A percentile compares a stretch with the other conserved stretches of the same genome.
These are phyloP conservation scores for Cladosporium sp. DNA, from an alignment of 2,329 filamentous ascomycete species.

Conservation along the genomic window DNA sequence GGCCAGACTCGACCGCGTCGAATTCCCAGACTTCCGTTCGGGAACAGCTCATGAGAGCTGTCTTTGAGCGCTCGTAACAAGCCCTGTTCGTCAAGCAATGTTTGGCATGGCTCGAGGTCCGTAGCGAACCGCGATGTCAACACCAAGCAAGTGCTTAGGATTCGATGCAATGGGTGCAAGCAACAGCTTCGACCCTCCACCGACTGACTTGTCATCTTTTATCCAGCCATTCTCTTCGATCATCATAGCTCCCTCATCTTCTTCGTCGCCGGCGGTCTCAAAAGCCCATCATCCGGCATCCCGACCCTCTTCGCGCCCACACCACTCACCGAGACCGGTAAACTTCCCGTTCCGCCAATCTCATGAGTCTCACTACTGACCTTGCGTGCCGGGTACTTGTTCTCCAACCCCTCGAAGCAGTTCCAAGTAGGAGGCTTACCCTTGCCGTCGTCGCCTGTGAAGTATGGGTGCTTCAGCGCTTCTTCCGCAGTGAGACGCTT, in stretches of 20 bases:
- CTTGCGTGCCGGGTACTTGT: conserved; percentile 83
- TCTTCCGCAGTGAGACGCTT: conserved; percentile 84
- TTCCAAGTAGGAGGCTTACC: conserved; percentile 63
- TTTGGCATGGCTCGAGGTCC: too few relatives aligned
- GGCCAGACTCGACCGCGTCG: too few relatives aligned
- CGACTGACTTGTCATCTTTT: background rate
- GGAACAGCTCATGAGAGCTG: too few relatives aligned
- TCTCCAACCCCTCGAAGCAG: conserved; percentile 87
- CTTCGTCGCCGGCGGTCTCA: conserved; percentile 52
- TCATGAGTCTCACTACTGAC: conserved; percentile 96
- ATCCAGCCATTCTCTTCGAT: background rate
- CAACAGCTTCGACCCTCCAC: background rate
- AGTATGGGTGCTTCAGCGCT: conserved; percentile 89
- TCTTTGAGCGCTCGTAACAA: too few relatives aligned
- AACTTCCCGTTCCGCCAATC: conserved; percentile 83
- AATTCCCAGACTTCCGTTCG: too few relatives aligned
- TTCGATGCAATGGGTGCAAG: too few relatives aligned
- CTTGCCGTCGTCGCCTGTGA: conserved; percentile 49
- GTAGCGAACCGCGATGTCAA: too few relatives aligned
- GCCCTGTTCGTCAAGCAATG: too few relatives aligned
- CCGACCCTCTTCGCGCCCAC: conserved; percentile 83
- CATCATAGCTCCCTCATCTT: conserved; percentile 52
- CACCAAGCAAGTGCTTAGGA: too few relatives aligned
- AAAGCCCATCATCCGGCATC: conserved; percentile 75
- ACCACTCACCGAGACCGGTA: background rate